Percentiles rank a stretch among this genome's conserved stretches.
Conservation (phyloP, 148 eudicot genomes). For the Selenicereus undatus region DNA sequence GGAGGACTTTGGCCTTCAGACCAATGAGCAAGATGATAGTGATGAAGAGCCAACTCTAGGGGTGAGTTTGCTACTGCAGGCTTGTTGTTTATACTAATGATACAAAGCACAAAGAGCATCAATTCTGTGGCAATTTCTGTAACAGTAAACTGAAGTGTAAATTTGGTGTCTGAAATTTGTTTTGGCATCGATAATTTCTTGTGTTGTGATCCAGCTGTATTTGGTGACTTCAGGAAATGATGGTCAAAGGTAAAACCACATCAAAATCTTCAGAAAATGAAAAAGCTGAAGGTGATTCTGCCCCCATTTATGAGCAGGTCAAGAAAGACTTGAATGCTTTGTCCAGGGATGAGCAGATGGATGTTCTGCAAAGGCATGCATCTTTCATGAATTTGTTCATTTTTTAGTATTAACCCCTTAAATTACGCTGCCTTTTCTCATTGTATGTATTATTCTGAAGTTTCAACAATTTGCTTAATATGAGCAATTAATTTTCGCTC, state of each 20-base stretch:
- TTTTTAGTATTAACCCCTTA: neutral
- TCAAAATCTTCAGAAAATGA: conserved; percentile 36
- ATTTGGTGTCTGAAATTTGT: neutral
- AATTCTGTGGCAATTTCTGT: neutral
- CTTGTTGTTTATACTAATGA: neutral
- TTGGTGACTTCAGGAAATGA: conserved; percentile 42
- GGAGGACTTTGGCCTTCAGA: conserved; percentile 70
- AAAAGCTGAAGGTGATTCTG: conserved; percentile 39
- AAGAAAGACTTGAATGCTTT: conserved; percentile 73
- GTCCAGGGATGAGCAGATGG: conserved; percentile 92
- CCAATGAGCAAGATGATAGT: conserved; percentile 46
- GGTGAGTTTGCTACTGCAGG: conserved; percentile 31
- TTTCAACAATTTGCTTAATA: neutral
- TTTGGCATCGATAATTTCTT: neutral
- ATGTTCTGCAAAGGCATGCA: conserved; percentile 64
- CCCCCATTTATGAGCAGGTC: conserved; percentile 51
- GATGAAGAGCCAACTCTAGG: conserved; percentile 78
- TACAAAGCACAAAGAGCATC: neutral
- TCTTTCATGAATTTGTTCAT: conserved; percentile 5
- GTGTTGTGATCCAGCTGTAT: neutral
- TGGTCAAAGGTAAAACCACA: conserved; percentile 42
- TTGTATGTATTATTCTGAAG: neutral
- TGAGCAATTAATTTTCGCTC: neutral
- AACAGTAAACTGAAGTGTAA: neutral
- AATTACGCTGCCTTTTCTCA: neutral